phyloP scores from a whole-genome alignment of 1,284 basidiomycete genomes.

The Hemileia vastatrix region DNA sequence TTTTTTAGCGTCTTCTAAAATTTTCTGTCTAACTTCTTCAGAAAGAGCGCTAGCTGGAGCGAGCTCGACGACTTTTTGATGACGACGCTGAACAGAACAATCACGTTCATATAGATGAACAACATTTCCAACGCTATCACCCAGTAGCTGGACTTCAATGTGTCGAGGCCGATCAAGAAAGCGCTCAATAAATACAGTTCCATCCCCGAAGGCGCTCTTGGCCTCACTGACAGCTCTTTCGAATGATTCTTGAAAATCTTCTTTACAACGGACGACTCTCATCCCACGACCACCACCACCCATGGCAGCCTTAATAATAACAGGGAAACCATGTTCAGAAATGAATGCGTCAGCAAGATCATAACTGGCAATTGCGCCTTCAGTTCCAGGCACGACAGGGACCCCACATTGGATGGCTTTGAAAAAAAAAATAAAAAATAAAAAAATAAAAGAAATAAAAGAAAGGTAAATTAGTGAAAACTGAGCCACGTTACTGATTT shows the following conservation, averaged over 20 bases:
- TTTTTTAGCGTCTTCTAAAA: slow-evolving; percentile 84
- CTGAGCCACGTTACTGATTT: neutral
- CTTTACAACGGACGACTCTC: slow-evolving; percentile 90
- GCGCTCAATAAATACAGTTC: slow-evolving; percentile 96
- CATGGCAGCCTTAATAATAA: slow-evolving; percentile 70
- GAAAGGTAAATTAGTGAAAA: neutral
- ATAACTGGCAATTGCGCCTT: slow-evolving; percentile 78
- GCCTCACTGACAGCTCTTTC: slow-evolving; percentile 91
- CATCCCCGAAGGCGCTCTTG: slow-evolving; percentile 91
- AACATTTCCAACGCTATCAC: slow-evolving; percentile 80
- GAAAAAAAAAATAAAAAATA: slow-evolving; percentile 2
- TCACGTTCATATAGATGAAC: slow-evolving; percentile 97
- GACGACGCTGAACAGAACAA: slow-evolving; percentile 92
- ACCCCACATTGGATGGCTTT: slow-evolving; percentile 76
- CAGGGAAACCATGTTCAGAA: slow-evolving; percentile 89
- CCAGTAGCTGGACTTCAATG: slow-evolving; percentile 93
- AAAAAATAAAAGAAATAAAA: too few species aligned
- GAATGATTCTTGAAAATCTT: slow-evolving; percentile 81
- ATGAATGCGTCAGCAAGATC: slow-evolving; percentile 77
- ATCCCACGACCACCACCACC: slow-evolving; percentile 97
- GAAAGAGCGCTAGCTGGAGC: slow-evolving; percentile 90
- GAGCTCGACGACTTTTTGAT: slow-evolving; percentile 98
- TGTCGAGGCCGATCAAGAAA: slow-evolving; percentile 93
- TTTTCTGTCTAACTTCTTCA: slow-evolving; percentile 78
- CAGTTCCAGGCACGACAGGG: slow-evolving; percentile 94